These are phyloP conservation scores for Phalaenopsis aphrodite DNA, from an alignment of 106 monocot species.

Conservation along the genomic window DNA sequence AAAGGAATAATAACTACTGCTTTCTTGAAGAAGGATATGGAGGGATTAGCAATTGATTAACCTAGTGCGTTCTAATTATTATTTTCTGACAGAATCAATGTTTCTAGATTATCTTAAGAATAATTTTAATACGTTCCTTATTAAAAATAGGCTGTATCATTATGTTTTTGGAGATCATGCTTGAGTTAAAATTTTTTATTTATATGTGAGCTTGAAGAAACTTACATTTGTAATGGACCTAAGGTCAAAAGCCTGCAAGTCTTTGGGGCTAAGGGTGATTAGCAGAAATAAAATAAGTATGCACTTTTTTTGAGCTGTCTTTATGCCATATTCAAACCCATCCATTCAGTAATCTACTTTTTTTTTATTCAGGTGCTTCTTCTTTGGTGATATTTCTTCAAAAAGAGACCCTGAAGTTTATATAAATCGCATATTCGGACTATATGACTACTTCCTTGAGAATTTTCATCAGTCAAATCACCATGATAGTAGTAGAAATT, in stretches of 20 bases:
- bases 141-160: neutral
- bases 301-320: neutral
- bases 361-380: constrained; percentile 47
- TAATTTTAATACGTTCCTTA: neutral
- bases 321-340: neutral
- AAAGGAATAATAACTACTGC: neutral
- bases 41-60: neutral
- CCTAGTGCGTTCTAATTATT: neutral
- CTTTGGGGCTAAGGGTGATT: neutral
- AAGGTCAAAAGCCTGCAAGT: neutral
- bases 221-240: neutral
- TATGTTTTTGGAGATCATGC: neutral
- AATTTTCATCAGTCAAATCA: constrained; percentile 28
- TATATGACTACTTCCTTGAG: constrained; percentile 67
- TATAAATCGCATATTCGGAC: constrained; percentile 32
- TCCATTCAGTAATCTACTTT: neutral
- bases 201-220: neutral
- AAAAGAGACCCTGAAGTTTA: constrained; percentile 89
- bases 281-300: neutral
- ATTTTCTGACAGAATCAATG: neutral
- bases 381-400: constrained; percentile 89
- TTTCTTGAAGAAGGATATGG: neutral
- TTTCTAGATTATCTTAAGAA: neutral
- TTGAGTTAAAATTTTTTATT: neutral
- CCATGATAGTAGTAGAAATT: constrained; percentile 11